A percentile compares a stretch with the other conserved stretches of the same genome.
These are phyloP conservation scores for Ramaria rubella DNA, from an alignment of 768 basidiomycete species.

Conservation along the genomic window DNA sequence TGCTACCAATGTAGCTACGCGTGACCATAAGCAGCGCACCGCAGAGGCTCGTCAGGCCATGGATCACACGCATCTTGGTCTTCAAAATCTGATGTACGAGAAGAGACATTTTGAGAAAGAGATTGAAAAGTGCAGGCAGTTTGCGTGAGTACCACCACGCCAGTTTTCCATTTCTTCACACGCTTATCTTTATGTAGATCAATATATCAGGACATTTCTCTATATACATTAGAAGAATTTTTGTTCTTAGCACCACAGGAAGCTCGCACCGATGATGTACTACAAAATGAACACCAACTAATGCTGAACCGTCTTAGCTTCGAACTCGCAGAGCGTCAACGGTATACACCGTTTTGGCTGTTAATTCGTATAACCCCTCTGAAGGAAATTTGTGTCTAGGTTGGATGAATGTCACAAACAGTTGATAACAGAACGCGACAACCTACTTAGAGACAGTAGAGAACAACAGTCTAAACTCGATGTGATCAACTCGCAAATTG, in stretches of 20 bases:
- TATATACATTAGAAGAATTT: conserved; percentile 68
- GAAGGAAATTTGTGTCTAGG: conserved; percentile 32
- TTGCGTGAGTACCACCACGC: conserved; percentile 53
- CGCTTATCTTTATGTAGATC: conserved; percentile 41
- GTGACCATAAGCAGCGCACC: conserved; percentile 64
- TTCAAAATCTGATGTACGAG: conserved; percentile 85
- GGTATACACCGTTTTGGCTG: conserved; percentile 42
- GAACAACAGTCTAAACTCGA: conserved; percentile 67
- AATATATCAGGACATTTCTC: conserved; percentile 80
- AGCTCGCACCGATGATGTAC: conserved; percentile 51
- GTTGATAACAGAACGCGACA: conserved; percentile 63
- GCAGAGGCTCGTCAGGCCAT: conserved; percentile 75
- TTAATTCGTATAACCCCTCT: background rate
- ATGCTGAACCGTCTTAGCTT: conserved; percentile 86
- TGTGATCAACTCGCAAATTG: conserved; percentile 71
- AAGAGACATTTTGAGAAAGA: conserved; percentile 85
- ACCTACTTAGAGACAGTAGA: conserved; percentile 75
- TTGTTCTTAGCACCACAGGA: conserved; percentile 60
- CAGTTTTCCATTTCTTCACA: background rate
- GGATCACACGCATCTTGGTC: conserved; percentile 81
- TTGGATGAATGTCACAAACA: conserved; percentile 67
- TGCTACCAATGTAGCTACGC: conserved; percentile 62
- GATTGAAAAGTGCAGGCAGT: conserved; percentile 89
- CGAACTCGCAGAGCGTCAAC: conserved; percentile 81
- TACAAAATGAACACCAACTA: conserved; percentile 69